phyloP scores from a whole-genome alignment of 352 stramenopile genomes.

The Phytophthora pseudosyringae region DNA sequence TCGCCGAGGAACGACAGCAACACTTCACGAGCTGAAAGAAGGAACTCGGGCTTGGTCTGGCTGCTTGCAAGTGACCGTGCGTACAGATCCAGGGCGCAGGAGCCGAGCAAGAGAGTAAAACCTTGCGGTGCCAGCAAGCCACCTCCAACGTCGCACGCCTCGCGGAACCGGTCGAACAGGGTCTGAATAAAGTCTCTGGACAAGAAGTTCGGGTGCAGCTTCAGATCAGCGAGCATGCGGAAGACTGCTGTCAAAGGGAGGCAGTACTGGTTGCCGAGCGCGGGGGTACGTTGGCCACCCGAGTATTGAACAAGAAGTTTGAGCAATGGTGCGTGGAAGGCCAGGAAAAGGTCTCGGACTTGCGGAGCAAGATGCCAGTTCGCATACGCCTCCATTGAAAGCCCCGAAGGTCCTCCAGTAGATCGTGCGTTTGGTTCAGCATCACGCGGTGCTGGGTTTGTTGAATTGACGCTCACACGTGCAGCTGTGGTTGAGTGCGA shows the following conservation, averaged over 20 bases:
- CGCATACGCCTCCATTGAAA: conserved; percentile 40
- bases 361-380: conserved; percentile 64
- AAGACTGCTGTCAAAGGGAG: conserved; percentile 44
- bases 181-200: conserved; percentile 53
- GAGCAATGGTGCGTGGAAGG: conserved; percentile 59
- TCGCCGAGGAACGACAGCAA: conserved; percentile 75
- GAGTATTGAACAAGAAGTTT: conserved; percentile 64
- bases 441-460: not conserved
- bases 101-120: conserved; percentile 67
- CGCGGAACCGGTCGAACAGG: conserved; percentile 52
- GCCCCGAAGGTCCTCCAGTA: not conserved
- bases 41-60: conserved; percentile 27
- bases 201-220: conserved; percentile 61
- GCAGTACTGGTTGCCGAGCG: conserved; percentile 56
- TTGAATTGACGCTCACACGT: conserved; percentile 2
- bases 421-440: conserved; percentile 5
- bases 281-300: conserved; percentile 45
- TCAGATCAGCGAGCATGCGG: conserved; percentile 69
- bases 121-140: conserved; percentile 47
- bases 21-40: conserved; percentile 69
- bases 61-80: conserved; percentile 28
- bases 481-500: conserved; percentile 15
- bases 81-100: conserved; percentile 69
- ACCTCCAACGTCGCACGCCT: conserved; percentile 23
- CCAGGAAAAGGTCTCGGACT: conserved; percentile 68